phyloP scores from a whole-genome alignment of 768 basidiomycete species.

The Tremella fuciformis region DNA sequence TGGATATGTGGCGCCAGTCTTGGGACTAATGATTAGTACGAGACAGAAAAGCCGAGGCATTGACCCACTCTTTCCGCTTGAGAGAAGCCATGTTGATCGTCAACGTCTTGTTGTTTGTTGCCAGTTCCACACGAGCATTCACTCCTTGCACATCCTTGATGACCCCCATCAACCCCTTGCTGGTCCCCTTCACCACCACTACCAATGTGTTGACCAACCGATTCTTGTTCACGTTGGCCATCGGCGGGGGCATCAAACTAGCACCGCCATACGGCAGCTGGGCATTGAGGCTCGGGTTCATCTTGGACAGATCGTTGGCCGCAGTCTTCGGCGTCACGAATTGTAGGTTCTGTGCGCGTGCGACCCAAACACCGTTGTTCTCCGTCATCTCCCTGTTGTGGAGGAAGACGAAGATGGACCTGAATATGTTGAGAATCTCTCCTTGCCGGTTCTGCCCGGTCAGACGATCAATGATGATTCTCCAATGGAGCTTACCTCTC shows the following conservation, averaged over 20 bases:
- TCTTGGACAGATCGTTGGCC: constrained; percentile 76
- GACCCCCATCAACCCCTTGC: constrained; percentile 84
- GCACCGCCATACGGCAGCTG: constrained; percentile 43
- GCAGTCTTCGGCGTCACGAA: constrained; percentile 81
- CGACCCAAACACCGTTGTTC: constrained; percentile 92
- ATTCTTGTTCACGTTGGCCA: constrained; percentile 48
- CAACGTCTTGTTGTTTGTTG: constrained; percentile 81
- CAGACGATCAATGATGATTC: too few species aligned
- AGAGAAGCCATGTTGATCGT: constrained; percentile 79
- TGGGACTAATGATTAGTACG: constrained; percentile 25
- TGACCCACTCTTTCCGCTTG: constrained; percentile 65
- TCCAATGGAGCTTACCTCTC: constrained; percentile 66
- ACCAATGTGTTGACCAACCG: constrained; percentile 76
- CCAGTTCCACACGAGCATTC: constrained; percentile 82
- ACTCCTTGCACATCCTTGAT: constrained; percentile 93
- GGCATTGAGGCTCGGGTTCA: constrained; percentile 71
- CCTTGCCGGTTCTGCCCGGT: constrained; percentile 86
- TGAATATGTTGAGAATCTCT: constrained; percentile 85
- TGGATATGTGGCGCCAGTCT: constrained; percentile 38
- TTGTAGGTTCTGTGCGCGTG: constrained; percentile 73
- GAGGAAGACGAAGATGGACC: constrained; percentile 88
- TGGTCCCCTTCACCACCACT: constrained; percentile 75
- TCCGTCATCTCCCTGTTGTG: constrained; percentile 86
- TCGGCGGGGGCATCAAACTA: constrained; percentile 39
- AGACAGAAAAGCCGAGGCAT: neutral